Conservation (phyloP, 805 yeast species). For the Candida tibetensis region DNA sequence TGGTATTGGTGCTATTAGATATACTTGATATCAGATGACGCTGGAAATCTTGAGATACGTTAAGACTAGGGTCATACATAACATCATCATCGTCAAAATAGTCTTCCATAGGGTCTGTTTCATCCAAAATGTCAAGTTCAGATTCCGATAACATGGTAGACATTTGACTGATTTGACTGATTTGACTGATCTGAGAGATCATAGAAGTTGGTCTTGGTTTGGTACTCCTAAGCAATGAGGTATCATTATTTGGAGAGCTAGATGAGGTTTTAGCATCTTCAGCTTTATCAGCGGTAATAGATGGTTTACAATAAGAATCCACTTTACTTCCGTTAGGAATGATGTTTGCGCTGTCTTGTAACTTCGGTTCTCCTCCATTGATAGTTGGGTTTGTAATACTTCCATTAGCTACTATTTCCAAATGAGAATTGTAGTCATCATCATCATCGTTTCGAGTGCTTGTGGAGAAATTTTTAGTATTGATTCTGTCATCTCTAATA, state of each 20-base stretch:
- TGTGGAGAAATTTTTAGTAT: constrained; percentile 3
- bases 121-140: constrained; percentile 39
- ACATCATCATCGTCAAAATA: constrained; percentile 34
- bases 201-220: constrained; percentile 40
- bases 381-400: constrained; percentile 4
- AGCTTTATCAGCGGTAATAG: constrained; percentile 3
- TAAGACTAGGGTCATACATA: constrained; percentile 37
- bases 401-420: constrained; percentile 8
- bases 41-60: constrained; percentile 29
- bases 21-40: constrained; percentile 9
- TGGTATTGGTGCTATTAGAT: neutral
- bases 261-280: neutral
- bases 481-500: neutral
- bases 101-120: constrained; percentile 37
- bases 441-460: constrained; percentile 6
- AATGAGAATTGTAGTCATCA: constrained; percentile 8
- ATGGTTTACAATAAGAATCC: constrained; percentile 1
- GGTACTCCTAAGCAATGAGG: constrained; percentile 2
- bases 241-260: constrained; percentile 5
- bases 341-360: constrained; percentile 1
- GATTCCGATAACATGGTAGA: constrained; percentile 43
- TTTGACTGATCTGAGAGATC: constrained; percentile 38
- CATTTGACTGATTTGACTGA: constrained; percentile 40
- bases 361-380: neutral
- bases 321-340: neutral